Conservation (phyloP, 2,329 filamentous ascomycete species). For the Byssoonygena ceratinophila region DNA sequence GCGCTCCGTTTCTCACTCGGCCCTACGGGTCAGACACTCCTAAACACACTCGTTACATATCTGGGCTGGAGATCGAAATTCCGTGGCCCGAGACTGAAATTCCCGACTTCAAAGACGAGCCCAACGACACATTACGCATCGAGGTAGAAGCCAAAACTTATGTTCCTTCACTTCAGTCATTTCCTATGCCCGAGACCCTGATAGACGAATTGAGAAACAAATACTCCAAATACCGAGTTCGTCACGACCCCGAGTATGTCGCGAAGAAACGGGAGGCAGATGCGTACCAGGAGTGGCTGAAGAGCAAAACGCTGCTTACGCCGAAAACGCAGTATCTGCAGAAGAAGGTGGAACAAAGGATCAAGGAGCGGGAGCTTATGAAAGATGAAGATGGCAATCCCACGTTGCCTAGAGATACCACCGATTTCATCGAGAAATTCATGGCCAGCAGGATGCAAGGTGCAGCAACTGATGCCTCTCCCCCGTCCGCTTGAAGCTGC, state of each 20-base stretch:
- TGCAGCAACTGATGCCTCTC: conserved; percentile 12
- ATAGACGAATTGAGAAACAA: conserved; percentile 78
- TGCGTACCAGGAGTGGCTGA: conserved; percentile 36
- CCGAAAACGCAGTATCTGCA: conserved; percentile 37
- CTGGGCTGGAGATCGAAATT: conserved; percentile 60
- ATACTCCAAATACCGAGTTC: conserved; percentile 69
- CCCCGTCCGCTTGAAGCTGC: conserved; percentile 5
- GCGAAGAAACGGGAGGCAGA: conserved; percentile 53
- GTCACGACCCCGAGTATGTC: conserved; percentile 67
- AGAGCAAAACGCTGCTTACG: conserved; percentile 39
- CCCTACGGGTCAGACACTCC: conserved; percentile 36
- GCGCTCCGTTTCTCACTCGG: conserved; percentile 43
- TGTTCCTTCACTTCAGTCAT: conserved; percentile 61
- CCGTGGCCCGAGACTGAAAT: conserved; percentile 59
- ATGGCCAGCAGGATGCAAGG: conserved; percentile 21
- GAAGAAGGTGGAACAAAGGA: conserved; percentile 29
- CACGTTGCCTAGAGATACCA: conserved; percentile 26
- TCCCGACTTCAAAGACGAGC: conserved; percentile 45
- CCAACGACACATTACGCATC: conserved; percentile 62
- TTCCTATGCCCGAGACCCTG: conserved; percentile 68
- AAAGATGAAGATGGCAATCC: conserved; percentile 32
- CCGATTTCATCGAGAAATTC: conserved; percentile 30
- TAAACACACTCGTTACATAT: conserved; percentile 46
- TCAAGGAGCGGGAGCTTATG: conserved; percentile 27
- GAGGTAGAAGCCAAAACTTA: conserved; percentile 66